phyloP scores from a whole-genome alignment of 2,329 filamentous ascomycete species.

The Parascedosporium putredinis region DNA sequence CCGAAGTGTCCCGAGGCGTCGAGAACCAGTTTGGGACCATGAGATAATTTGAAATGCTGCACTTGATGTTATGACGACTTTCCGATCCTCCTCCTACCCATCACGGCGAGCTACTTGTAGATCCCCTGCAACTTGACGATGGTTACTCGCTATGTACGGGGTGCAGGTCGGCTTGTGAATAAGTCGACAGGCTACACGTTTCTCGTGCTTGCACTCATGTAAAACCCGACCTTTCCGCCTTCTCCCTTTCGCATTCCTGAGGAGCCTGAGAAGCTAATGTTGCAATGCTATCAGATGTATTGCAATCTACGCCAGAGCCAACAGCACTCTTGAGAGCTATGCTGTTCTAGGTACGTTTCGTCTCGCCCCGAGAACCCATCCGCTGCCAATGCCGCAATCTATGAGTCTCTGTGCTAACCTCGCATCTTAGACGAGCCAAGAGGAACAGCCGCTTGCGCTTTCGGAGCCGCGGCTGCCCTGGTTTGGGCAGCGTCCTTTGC shows the following conservation, averaged over 20 bases:
- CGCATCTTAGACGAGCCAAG: constrained; percentile 9
- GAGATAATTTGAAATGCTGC: background rate
- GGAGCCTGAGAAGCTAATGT: background rate
- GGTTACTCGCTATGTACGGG: background rate
- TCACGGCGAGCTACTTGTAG: too few relatives aligned
- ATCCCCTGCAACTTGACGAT: background rate
- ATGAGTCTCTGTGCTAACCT: background rate
- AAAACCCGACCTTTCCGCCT: too few relatives aligned
- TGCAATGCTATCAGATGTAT: constrained; percentile 1
- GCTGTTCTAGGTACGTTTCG: constrained; percentile 10
- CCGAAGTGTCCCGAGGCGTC: background rate
- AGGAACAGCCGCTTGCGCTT: constrained; percentile 23
- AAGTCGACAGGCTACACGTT: background rate
- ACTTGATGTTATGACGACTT: background rate
- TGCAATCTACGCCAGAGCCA: constrained; percentile 9
- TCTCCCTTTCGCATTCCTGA: too few relatives aligned
- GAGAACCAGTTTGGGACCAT: background rate
- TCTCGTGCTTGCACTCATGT: background rate
- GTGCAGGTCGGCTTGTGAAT: background rate
- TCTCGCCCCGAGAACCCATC: too few relatives aligned
- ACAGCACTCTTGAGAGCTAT: constrained; percentile 10
- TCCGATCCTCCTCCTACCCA: background rate
- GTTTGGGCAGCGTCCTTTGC: constrained; percentile 27
- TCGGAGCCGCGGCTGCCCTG: constrained; percentile 32
- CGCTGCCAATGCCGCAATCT: background rate